Base-by-base conservation (phyloP, 345 rosid species). In the Citrus trifoliata region DNA sequence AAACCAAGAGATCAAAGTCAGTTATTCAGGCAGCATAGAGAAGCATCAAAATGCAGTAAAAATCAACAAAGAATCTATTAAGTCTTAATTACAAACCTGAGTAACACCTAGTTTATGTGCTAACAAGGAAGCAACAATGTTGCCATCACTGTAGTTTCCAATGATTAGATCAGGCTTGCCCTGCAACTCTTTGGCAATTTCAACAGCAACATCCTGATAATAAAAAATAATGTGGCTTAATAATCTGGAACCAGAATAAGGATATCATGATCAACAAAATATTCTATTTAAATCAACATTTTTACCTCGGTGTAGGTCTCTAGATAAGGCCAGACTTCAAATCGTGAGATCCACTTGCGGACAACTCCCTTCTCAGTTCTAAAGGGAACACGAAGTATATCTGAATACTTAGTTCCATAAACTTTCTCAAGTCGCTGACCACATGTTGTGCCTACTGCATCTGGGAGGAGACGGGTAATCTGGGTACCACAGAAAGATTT, bases 311-410 rank as follows among this genome's bases (percentile, higher is more conserved):
- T 87, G 86, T 81, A 95, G 67, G 90, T 91, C 84, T 92, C 98
- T 75, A 95, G 87, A 76, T 95, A 95, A 25, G 98, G 98, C 98
- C 98, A 95, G 68, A 95, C 98, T 88, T 95, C 97, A 25, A 95
- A 95, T 79, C 98, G 79, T 2, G 98, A 95, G 87, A 95, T 95
- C 98, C 98, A 95, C 74, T 80, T 80, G 33, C 98, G 91, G 59
- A 95, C 92, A 6, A 90, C 83, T 37, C 98, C 98, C 84, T 92
- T 84, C 81, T 92, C 95, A 6, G 88, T 80, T 84, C 92, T 88
- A 78, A 95, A 95, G 53, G 98, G 98, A 46, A 95, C 89, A 9
- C 98, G 93, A 6, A 95, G 95, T 71, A 95, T 95, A 78, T 93
- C 95, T 12, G 94, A 90, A 75, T 93, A 74, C 81, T 95, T 85